Percentiles rank a stretch among this genome's conserved stretches.
Conservation (phyloP, 2,329 filamentous ascomycete genomes). For the Spiromastix sp. region DNA sequence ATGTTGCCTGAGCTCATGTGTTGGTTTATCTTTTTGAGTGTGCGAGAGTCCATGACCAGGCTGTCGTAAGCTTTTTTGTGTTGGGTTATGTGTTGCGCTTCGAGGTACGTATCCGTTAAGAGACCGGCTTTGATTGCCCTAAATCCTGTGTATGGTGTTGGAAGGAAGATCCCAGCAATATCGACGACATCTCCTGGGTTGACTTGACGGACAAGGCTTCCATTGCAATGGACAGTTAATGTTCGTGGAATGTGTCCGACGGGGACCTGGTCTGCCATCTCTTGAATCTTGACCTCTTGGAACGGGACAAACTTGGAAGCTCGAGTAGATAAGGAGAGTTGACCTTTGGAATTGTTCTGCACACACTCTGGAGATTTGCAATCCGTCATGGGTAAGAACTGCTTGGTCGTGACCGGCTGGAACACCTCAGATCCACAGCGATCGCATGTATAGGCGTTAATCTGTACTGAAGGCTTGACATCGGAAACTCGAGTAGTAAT, state of each 20-base stretch:
- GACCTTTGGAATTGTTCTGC: constrained; percentile 82
- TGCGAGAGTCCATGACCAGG: constrained; percentile 69
- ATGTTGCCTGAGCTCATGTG: constrained; percentile 79
- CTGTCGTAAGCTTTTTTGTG: constrained; percentile 98
- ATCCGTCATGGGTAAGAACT: constrained; percentile 75
- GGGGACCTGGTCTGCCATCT: constrained; percentile 97
- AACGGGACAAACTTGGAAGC: constrained; percentile 96
- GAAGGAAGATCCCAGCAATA: constrained; percentile 88
- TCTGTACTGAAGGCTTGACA: constrained; percentile 93
- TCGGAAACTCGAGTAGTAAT: constrained; percentile 94
- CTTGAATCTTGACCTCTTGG: constrained; percentile 97
- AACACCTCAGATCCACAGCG: constrained; percentile 95
- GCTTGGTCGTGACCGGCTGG: constrained; percentile 84
- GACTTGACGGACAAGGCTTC: constrained; percentile 71
- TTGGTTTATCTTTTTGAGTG: constrained; percentile 75
- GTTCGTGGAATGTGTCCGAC: constrained; percentile 94
- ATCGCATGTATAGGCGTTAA: constrained; percentile 97
- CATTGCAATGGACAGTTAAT: constrained; percentile 81
- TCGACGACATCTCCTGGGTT: constrained; percentile 94
- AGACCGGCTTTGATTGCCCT: constrained; percentile 91
- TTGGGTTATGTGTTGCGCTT: constrained; percentile 85
- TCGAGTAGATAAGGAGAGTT: constrained; percentile 87
- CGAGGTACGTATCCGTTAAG: constrained; percentile 93
- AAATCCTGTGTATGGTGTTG: constrained; percentile 98
- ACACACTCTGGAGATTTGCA: constrained; percentile 88